A percentile compares a stretch with the other conserved stretches of the same genome.
phyloP scores from a whole-genome alignment of 1,139 yeast species.

The Pichia terricola region DNA sequence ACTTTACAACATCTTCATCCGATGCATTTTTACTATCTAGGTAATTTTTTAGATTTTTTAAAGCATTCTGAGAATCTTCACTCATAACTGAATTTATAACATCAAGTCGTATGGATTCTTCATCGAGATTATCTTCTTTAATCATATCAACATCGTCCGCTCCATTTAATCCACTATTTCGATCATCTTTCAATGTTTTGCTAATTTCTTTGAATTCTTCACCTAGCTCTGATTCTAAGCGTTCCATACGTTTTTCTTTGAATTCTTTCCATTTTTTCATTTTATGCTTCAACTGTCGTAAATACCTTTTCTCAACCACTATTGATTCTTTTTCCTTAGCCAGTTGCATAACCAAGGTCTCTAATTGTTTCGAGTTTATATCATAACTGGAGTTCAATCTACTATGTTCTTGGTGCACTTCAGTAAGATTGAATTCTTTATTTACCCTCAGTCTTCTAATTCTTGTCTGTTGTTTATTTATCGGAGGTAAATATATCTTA shows the following conservation, averaged over 20 bases:
- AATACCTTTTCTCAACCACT: conserved; percentile 15
- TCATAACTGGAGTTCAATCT: conserved; percentile 18
- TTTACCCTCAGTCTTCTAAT: neutral
- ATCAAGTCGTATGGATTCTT: too few relatives aligned
- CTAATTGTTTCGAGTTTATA: conserved; percentile 20
- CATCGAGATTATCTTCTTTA: too few relatives aligned
- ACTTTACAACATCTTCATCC: too few relatives aligned
- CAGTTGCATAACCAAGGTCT: conserved; percentile 15
- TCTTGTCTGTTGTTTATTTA: conserved; percentile 7
- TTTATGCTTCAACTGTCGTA: conserved; percentile 13
- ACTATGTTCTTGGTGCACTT: conserved; percentile 13
- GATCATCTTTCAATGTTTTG: conserved; percentile 1
- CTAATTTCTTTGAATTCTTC: conserved; percentile 2
- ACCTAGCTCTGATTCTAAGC: conserved; percentile 4
- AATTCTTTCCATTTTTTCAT: conserved; percentile 8
- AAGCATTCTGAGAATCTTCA: too few relatives aligned
- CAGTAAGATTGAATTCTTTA: conserved; percentile 14
- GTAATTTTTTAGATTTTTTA: too few relatives aligned
- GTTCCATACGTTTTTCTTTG: conserved; percentile 7
- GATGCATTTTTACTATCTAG: too few relatives aligned
- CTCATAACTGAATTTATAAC: too few relatives aligned
- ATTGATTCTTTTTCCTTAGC: conserved; percentile 15
- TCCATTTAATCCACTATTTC: conserved; percentile 4
- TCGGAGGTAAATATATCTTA: conserved; percentile 19
- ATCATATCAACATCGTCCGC: conserved; percentile 8